Percentiles rank a stretch among this genome's conserved stretches.
Evolutionary conservation across 345 rosid genomes (phyloP).

Genomic region (Eucalyptus urophylla): DNA sequence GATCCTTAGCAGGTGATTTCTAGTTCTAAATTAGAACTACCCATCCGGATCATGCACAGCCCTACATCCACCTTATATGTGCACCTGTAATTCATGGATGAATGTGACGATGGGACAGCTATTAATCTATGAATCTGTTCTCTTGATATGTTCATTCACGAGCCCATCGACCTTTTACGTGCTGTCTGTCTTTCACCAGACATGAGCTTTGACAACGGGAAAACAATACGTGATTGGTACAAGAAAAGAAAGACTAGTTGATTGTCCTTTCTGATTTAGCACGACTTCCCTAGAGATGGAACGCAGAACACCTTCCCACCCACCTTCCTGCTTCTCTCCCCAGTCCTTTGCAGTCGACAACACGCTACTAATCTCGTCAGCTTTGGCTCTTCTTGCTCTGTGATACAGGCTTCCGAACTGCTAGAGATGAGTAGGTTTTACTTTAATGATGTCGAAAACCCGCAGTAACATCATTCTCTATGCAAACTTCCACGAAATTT

Average conservation of each 20-base stretch:
- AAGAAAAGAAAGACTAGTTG: not conserved
- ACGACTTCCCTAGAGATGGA: not conserved
- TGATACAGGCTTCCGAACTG: not conserved
- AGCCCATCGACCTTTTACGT: not conserved
- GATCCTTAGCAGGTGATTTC: rapidly evolving
- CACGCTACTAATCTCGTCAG: not conserved
- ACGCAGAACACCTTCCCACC: not conserved
- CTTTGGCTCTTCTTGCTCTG: not conserved
- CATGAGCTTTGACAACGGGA: not conserved
- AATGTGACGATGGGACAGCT: not conserved
- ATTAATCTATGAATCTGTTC: not conserved
- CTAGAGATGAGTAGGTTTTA: not conserved
- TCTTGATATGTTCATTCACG: not conserved
- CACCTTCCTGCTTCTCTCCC: not conserved
- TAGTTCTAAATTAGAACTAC: too few relatives aligned
- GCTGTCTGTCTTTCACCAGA: not conserved
- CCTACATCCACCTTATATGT: not conserved
- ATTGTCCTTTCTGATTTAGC: not conserved
- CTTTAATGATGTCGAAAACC: not conserved
- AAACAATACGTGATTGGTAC: not conserved
- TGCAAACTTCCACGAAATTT: not conserved
- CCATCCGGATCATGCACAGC: rapidly evolving
- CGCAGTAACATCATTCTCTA: not conserved
- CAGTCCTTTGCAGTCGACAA: not conserved
- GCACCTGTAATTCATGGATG: not conserved